phyloP scores from a whole-genome alignment of 495 filamentous ascomycete species.

The Glarea lozoyensis region DNA sequence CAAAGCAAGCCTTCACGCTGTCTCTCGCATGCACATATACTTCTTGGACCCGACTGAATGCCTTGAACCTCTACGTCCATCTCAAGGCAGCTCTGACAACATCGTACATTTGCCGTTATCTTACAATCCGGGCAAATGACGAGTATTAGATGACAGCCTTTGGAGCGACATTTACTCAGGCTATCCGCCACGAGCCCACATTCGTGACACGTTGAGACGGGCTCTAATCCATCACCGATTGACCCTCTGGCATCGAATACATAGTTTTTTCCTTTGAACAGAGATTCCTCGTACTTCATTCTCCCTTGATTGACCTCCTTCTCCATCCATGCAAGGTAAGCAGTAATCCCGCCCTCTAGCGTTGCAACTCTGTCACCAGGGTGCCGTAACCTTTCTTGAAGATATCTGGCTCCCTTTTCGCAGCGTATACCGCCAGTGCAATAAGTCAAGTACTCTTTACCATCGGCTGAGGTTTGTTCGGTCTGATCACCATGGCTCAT shows the following conservation, averaged over 20 bases:
- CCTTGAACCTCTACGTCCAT: conserved; percentile 4
- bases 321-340: conserved; percentile 22
- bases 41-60: conserved; percentile 1
- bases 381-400: conserved; percentile 14
- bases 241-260: conserved; percentile 23
- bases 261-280: conserved; percentile 21
- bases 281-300: conserved; percentile 9
- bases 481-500: not conserved
- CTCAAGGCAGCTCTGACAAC: conserved; percentile 16
- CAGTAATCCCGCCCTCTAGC: conserved; percentile 18
- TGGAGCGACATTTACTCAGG: conserved; percentile 17
- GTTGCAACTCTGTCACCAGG: conserved; percentile 14
- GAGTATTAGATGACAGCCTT: conserved; percentile 20
- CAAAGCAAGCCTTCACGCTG: conserved; percentile 16
- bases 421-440: conserved; percentile 23
- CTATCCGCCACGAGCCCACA: conserved; percentile 9
- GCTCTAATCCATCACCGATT: conserved; percentile 3
- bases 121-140: conserved; percentile 18
- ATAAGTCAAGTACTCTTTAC: conserved; percentile 16
- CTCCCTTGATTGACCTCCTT: conserved; percentile 14
- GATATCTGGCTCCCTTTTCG: conserved; percentile 18
- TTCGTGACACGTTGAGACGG: conserved; percentile 17
- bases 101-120: conserved; percentile 5
- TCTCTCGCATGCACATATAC: conserved; percentile 20
- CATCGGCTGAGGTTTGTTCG: not conserved